These are phyloP conservation scores for Teunomyces tritomae DNA, from an alignment of 805 yeast genomes.

Conservation along the genomic window DNA sequence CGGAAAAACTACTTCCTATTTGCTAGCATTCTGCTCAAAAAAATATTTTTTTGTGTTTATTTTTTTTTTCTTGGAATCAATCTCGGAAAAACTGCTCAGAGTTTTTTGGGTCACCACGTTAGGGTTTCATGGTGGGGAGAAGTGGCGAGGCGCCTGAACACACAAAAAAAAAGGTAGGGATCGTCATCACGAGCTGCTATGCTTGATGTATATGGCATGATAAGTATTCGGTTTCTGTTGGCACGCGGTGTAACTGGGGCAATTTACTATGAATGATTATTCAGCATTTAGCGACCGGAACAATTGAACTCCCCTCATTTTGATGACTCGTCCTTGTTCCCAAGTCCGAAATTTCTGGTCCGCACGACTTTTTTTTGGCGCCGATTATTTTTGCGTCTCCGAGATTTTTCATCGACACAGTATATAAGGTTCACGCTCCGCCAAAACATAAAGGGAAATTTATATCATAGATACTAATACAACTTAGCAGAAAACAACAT, in stretches of 20 bases:
- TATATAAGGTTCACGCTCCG: neutral
- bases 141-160: neutral
- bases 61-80: neutral
- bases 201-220: neutral
- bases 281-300: neutral
- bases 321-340: neutral
- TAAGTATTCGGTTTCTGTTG: neutral
- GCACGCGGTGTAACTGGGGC: too few relatives aligned
- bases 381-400: slow-evolving; percentile 3
- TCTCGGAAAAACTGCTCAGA: slow-evolving; percentile 1
- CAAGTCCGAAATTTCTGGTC: slow-evolving; percentile 1
- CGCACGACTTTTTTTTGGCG: neutral
- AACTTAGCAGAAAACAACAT: slow-evolving; percentile 27
- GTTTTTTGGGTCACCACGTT: neutral
- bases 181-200: neutral
- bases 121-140: neutral
- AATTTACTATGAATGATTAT: neutral
- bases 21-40: neutral
- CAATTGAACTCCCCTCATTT: neutral
- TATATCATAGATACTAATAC: neutral
- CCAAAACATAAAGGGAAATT: neutral
- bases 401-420: slow-evolving; percentile 2
- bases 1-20: neutral
- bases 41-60: neutral
- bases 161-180: neutral